Evolutionary conservation across 1,139 yeast genomes (phyloP), one percentile per base, ranked within the genome.

Genomic region (Meyerozyma guilliermondii): DNA sequence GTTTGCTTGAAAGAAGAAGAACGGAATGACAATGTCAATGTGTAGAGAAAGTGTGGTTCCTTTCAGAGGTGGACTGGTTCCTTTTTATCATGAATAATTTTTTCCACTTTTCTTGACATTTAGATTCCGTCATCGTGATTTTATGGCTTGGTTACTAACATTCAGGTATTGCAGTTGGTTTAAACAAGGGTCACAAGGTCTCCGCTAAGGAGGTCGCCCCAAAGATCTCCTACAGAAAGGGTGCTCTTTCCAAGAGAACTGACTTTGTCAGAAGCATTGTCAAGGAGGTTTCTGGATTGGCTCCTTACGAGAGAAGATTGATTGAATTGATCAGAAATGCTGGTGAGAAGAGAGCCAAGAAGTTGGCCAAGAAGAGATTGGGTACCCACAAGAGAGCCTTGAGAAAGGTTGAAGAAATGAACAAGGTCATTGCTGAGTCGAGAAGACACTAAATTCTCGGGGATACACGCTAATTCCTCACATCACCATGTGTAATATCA

Each of bases 321-420:
- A 86, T 94, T 68, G 99, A 94, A 80, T 83, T 94, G 80, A 83
- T 94, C 86, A 92, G 98, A 84, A 94, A 94, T 81, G 92, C 97
- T 71, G 96, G 96, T 84, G 99, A 94, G 81, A 94, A 94, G 95
- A 94, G 98, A 82, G 98, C 99, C 63, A 88, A 94, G 87, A 94
- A 94, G 89, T 91, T 94, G 71, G 97, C 98, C 62, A 94, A 94
- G 94, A 92, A 88, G 96, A 92, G 96, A 92, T 88, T 94, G 73
- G 99, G 99, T 78, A 89, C 98, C 66, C 95, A 91, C 86, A 86
- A 84, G 81, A 94, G 99, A 85, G 97, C 98, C 68, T 87, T 88
- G 85, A 94, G 87, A 73, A 94, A 94, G 89, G 95, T 92, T 74
- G 98, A 94, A 80, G 96, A 91, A 78, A 87, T 94, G 92, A 87